Base-by-base conservation (phyloP, 2,329 filamentous ascomycete genomes). In the Ascochyta lentis region DNA sequence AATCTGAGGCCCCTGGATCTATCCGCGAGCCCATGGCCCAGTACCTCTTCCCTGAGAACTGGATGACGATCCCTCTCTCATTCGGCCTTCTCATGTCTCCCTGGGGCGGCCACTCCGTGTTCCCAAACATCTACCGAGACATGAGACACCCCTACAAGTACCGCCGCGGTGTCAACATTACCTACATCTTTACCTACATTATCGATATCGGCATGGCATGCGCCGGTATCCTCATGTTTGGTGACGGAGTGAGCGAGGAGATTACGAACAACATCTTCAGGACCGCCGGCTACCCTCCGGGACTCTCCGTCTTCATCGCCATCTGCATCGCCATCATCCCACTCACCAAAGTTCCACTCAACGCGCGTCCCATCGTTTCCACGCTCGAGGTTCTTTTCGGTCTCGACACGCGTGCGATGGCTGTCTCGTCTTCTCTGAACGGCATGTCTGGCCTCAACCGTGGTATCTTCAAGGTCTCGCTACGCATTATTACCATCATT, bases 201-300 rank as follows among this genome's bases (percentile, higher is more conserved):
- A 83, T 98, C 12, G 94, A 98, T 73, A 83, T 89, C 24, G 84
- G 87, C 41, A 92, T 96, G 71, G 93, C 92, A 24, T 84, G 95
- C 40, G 85, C 90, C 10, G 94, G 95, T 35, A 84, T 95, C 54
- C 83, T 97, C 61, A 98, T 99, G 94, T 99, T 97, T 74, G 94
- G 94, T 58, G 90, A 96, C 64, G 83, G 80, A n/a, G 91, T 96
- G 49, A 84, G 84, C 53, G 93, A 96, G 61, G 92, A 96, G 74
- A 88, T 98, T 72, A 97, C 95, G 0, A 89, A 89, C 68, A 98
- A 96, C 77, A 89, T 99, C 57, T 85, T 98, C 62, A 81, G 84
- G 48, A 89, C 86, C 1, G 76, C 83, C 6, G 89, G 88, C 49
- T 97, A 96, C 71, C 91, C 94, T 0, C 79, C 84, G 12, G 82